phyloP scores from a whole-genome alignment of 116 monocot genomes.

The Phalaenopsis hybrid region DNA sequence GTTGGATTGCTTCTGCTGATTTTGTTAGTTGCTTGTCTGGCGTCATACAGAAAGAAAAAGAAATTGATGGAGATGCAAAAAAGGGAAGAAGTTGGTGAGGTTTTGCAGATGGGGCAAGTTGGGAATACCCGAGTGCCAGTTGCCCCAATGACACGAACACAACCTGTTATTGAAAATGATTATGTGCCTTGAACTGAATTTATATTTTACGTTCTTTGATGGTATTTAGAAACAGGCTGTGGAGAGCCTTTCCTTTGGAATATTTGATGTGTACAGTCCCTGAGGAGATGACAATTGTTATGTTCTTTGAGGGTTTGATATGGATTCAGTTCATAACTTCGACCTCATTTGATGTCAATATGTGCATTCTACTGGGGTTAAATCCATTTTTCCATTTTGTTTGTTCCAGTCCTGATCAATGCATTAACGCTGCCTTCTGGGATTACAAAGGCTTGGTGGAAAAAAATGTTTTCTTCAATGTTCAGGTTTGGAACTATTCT shows the following conservation, averaged over 20 bases:
- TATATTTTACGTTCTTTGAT: not conserved
- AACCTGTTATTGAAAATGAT: constrained; percentile 71
- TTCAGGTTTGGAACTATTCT: not conserved
- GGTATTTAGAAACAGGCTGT: not conserved
- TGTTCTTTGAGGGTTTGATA: constrained; percentile 12
- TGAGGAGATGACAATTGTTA: constrained; percentile 13
- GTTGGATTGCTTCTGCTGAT: constrained; percentile 36
- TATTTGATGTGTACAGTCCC: constrained; percentile 26
- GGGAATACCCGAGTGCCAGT: constrained; percentile 50
- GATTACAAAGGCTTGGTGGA: not conserved
- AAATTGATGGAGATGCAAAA: constrained; percentile 47
- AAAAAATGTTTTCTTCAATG: not conserved
- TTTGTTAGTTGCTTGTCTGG: constrained; percentile 29
- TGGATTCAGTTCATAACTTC: not conserved
- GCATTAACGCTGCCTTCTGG: not conserved
- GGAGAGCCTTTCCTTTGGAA: constrained; percentile 6
- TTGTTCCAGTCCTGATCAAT: constrained; percentile 19
- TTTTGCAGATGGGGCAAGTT: constrained; percentile 35
- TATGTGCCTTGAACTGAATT: constrained; percentile 28
- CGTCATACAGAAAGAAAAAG: constrained; percentile 21
- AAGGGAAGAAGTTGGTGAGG: constrained; percentile 29
- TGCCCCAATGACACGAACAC: constrained; percentile 50
- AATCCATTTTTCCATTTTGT: constrained; percentile 7
- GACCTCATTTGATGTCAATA: not conserved
- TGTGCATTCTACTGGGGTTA: constrained; percentile 24